A percentile compares a stretch with the other conserved stretches of the same genome.
Conservation (phyloP, 2,329 filamentous ascomycete species). For the Aaosphaeria arxii region DNA sequence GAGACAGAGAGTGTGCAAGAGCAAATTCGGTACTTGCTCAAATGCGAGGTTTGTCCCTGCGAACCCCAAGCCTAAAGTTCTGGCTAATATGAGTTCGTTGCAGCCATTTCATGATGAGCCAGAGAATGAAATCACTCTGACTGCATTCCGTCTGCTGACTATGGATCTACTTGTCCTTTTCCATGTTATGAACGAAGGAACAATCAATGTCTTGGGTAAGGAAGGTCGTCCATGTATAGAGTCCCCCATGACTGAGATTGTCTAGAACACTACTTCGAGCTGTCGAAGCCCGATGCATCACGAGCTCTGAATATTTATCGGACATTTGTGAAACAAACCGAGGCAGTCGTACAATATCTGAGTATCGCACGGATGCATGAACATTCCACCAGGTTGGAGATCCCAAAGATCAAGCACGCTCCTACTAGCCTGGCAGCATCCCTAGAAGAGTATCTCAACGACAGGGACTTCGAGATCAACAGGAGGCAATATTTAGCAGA, state of each 20-base stretch:
- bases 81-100: neutral
- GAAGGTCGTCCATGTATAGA: conserved; percentile 1
- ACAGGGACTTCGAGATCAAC: conserved; percentile 93
- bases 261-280: conserved; percentile 93
- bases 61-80: neutral
- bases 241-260: conserved; percentile 9
- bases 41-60: conserved; percentile 72
- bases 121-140: conserved; percentile 95
- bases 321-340: conserved; percentile 86
- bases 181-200: conserved; percentile 92
- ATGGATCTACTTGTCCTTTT: conserved; percentile 87
- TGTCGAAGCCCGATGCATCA: conserved; percentile 92
- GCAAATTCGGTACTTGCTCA: conserved; percentile 80
- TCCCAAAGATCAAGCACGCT: conserved; percentile 95
- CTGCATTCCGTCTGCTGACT: conserved; percentile 87
- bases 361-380: conserved; percentile 85
- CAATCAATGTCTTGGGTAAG: conserved; percentile 92
- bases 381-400: conserved; percentile 86
- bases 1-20: conserved; percentile 90
- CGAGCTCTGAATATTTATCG: conserved; percentile 90
- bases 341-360: conserved; percentile 87
- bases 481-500: conserved; percentile 88
- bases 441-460: conserved; percentile 89
- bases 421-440: conserved; percentile 87
- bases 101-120: conserved; percentile 83